Base-by-base conservation (phyloP, 768 basidiomycete genomes). In the Scleroderma citrinum region DNA sequence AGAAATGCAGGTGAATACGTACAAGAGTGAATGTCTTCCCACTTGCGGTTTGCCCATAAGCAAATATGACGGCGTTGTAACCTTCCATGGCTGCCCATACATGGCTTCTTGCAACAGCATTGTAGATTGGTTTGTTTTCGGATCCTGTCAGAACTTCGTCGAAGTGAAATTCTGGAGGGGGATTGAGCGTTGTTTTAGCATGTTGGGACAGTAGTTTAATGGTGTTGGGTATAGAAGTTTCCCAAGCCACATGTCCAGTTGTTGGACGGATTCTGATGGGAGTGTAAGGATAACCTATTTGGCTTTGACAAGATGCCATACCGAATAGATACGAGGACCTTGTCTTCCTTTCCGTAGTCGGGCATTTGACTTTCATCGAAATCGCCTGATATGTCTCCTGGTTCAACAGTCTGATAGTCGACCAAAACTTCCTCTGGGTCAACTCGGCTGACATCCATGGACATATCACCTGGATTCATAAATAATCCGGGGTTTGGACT, bases 11-110 rank as follows among this genome's bases (percentile, higher is more conserved):
- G 35, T 21, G 13, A 24, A 35, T 13, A 61, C 74, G 46, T 48
- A 78, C 77, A 17, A 83, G 71, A 2, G 83, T 85, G 57, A 82
- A 82, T 0, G 85, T 86, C 68, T 87, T 87, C 44, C 85, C 85
- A 29, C 77, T 80, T 5, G 83, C 85, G 0, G 96, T 98, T 64
- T 98, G 95, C 7, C 88, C 87, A 46, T 90, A 88, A 0, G 96
- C 95, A 58, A 99, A 99, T 36, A 97, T 80, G 54, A 98, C 90
- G 7, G 93, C 81, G 65, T 98, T 97, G 75, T 82, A 98, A 16
- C 96, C 96, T 44, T 92, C 90, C 92, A 98, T 96, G 10, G 94
- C 92, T 3, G 93, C 90, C 49, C 79, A 81, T 1, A 91, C 88
- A 59, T 92, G 90, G 3, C 81, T 83, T 12, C 80, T 77, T 2